Conservation (phyloP, 75 land plant species). For the Selaginella moellendorffii region DNA sequence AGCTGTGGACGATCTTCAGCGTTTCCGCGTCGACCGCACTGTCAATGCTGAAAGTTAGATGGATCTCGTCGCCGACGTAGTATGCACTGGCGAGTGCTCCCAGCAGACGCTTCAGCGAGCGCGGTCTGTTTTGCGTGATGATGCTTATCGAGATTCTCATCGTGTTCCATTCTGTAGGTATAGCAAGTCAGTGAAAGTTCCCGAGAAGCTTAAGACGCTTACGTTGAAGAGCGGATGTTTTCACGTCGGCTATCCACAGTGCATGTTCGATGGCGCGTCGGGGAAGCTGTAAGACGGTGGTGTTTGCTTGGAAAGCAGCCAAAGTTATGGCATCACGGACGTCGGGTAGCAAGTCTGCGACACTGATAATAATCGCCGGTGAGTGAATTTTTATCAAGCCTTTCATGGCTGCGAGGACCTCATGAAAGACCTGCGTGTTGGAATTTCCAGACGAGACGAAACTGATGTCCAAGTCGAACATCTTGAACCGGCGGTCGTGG, state of each 20-base stretch:
- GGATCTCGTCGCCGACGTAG: constrained; percentile 76
- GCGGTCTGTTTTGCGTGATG: constrained; percentile 74
- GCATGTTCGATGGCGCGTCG: background rate
- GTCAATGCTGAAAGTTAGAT: constrained; percentile 93
- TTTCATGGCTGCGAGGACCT: constrained; percentile 64
- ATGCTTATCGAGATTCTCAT: constrained; percentile 82
- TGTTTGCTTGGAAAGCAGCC: constrained; percentile 31
- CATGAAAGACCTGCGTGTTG: constrained; percentile 24
- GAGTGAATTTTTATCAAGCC: constrained; percentile 77
- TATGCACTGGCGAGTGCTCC: constrained; percentile 55
- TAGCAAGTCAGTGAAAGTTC: no score
- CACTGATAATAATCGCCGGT: constrained; percentile 67
- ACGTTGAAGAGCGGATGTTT: background rate
- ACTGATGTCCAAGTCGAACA: constrained; percentile 65
- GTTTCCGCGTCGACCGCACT: constrained; percentile 76
- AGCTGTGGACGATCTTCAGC: constrained; percentile 35
- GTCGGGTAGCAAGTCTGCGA: constrained; percentile 37
- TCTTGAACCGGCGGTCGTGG: constrained; percentile 79
- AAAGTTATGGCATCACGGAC: constrained; percentile 61
- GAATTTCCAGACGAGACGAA: background rate
- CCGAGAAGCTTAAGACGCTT: no score
- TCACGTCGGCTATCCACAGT: background rate
- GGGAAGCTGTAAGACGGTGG: background rate
- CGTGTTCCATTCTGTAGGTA: constrained; percentile 82
- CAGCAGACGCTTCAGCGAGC: constrained; percentile 60